A percentile compares a stretch with the other conserved stretches of the same genome.
phyloP scores from a whole-genome alignment of 164 flowering plant species.

The Berberis vulgaris region DNA sequence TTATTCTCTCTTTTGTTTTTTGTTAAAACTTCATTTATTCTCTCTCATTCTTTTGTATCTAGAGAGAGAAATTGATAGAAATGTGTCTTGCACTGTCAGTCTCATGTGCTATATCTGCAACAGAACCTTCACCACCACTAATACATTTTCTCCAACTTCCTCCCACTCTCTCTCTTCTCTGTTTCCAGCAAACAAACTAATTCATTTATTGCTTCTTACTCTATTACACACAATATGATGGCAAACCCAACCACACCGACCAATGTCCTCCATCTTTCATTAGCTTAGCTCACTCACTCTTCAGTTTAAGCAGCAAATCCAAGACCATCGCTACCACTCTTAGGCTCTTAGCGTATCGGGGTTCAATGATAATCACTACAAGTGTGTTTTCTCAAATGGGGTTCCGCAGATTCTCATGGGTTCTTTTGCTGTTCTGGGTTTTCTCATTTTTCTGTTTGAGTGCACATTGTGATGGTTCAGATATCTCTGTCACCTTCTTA shows the following conservation, averaged over 20 bases:
- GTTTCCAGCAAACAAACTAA: conserved; percentile 2
- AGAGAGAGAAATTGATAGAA: neutral
- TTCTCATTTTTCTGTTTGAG: conserved; percentile 25
- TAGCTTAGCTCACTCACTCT: neutral
- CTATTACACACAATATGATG: neutral
- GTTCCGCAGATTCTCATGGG: conserved; percentile 22
- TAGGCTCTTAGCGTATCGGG: neutral
- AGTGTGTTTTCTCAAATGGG: conserved; percentile 28
- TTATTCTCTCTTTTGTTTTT: neutral
- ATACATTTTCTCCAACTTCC: conserved; percentile 5
- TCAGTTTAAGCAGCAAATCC: neutral
- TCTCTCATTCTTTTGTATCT: neutral
- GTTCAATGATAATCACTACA: neutral
- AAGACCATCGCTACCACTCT: neutral
- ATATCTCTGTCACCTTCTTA: conserved; percentile 45
- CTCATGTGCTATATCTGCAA: conserved; percentile 38
- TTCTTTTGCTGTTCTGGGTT: conserved; percentile 35
- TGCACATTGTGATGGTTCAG: conserved; percentile 27
- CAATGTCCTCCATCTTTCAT: neutral
- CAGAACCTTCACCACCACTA: conserved; percentile 25
- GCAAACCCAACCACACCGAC: conserved; percentile 4
- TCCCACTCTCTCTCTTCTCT: conserved; percentile 6
- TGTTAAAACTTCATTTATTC: neutral
- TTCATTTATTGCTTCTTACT: neutral
- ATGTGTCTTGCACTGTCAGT: conserved; percentile 20